A percentile compares a stretch with the other conserved stretches of the same genome.
Conservation (phyloP, 2,329 filamentous ascomycete genomes). For the Ophiostoma montium region DNA sequence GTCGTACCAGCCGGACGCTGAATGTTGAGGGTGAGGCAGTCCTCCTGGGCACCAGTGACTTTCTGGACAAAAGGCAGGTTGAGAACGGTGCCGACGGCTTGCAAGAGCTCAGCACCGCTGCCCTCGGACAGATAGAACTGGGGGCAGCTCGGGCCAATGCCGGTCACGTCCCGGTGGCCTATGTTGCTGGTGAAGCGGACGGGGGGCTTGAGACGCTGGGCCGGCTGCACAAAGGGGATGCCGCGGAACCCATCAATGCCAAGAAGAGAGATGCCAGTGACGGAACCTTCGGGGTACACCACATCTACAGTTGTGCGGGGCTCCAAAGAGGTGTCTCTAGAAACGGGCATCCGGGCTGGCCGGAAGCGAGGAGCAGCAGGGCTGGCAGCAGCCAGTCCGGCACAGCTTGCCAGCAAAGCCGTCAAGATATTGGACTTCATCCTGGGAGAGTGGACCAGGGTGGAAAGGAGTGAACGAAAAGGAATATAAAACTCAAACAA, state of each 20-base stretch:
- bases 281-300: conserved; percentile 9
- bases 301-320: conserved; percentile 4
- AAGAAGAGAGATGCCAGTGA: neutral
- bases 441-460: neutral
- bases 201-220: conserved; percentile 57
- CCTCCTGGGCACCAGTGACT: conserved; percentile 41
- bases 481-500: neutral
- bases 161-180: conserved; percentile 48
- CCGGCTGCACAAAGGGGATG: conserved; percentile 62
- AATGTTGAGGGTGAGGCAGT: conserved; percentile 49
- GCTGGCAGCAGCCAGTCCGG: neutral
- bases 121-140: conserved; percentile 51
- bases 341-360: neutral
- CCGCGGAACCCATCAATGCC: conserved; percentile 56
- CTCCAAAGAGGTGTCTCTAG: neutral
- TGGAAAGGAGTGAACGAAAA: neutral
- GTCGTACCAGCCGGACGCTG: conserved; percentile 43
- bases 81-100: conserved; percentile 35
- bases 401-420: neutral
- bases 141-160: conserved; percentile 48
- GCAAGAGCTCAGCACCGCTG: conserved; percentile 26
- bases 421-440: neutral
- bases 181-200: conserved; percentile 39
- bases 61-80: conserved; percentile 33
- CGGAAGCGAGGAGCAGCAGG: neutral